Conservation (phyloP, 257 asterid genomes). For the Solanum piurae region DNA sequence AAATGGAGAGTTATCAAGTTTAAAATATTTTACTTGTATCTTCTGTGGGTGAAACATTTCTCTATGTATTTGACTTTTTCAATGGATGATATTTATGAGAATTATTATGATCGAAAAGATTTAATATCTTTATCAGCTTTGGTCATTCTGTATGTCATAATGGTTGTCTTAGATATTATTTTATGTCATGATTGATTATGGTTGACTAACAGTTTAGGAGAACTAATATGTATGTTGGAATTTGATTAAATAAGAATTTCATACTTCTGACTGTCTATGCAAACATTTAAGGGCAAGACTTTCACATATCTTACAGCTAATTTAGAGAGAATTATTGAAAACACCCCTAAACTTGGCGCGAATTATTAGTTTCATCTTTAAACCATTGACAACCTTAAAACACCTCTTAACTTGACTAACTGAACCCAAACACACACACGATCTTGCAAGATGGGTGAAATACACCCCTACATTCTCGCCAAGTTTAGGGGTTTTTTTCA, state of each 20-base stretch:
- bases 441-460: too few relatives aligned
- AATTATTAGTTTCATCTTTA: too few relatives aligned
- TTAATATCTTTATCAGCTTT: neutral
- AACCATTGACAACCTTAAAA: too few relatives aligned
- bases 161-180: neutral
- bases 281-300: neutral
- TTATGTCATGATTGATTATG: neutral
- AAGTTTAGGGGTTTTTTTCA: too few relatives aligned
- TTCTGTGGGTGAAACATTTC: neutral
- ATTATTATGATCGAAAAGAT: neutral
- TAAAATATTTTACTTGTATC: neutral
- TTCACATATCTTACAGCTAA: neutral
- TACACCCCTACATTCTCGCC: too few relatives aligned
- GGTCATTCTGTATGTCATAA: neutral
- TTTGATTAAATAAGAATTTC: neutral
- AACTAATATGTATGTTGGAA: neutral
- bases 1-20: slow-evolving; percentile 30
- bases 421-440: too few relatives aligned
- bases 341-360: too few relatives aligned
- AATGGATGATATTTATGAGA: neutral
- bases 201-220: neutral
- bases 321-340: neutral
- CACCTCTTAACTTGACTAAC: too few relatives aligned
- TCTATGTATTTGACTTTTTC: neutral
- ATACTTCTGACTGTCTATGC: neutral